phyloP scores from a whole-genome alignment of 2,329 filamentous ascomycete species.

The Juglanconis sp. region DNA sequence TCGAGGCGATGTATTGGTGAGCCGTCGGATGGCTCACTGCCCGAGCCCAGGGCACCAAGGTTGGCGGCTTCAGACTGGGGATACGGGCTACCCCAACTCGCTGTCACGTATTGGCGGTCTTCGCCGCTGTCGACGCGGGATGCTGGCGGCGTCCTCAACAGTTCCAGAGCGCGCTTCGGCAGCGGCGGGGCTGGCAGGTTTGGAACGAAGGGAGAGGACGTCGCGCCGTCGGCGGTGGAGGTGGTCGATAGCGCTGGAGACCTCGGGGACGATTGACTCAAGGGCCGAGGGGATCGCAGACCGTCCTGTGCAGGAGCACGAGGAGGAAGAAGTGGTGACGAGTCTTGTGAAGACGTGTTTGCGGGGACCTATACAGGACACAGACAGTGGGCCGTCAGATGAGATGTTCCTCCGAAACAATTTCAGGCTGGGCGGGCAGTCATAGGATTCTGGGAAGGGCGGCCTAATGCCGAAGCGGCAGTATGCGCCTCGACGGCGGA shows the following conservation, averaged over 20 bases:
- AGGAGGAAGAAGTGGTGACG: constrained; percentile 51
- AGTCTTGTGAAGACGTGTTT: constrained; percentile 56
- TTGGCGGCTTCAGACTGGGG: constrained; percentile 57
- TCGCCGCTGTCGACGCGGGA: constrained; percentile 28
- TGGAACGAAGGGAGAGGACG: constrained; percentile 56
- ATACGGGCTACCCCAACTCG: constrained; percentile 92
- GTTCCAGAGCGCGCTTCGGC: constrained; percentile 51
- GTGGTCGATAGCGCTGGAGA: constrained; percentile 61
- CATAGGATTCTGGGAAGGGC: not conserved
- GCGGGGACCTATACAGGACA: constrained; percentile 31
- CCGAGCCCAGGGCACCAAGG: constrained; percentile 49
- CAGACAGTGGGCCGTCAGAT: constrained; percentile 18
- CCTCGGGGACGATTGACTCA: constrained; percentile 35
- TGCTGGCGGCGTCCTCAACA: constrained; percentile 53
- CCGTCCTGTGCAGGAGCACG: constrained; percentile 61
- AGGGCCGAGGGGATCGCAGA: constrained; percentile 35
- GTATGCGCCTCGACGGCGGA: constrained; percentile 1
- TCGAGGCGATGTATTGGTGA: constrained; percentile 59
- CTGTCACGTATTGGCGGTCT: constrained; percentile 57
- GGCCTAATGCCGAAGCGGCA: not conserved
- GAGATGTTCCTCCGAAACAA: not conserved
- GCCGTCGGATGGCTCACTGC: constrained; percentile 59
- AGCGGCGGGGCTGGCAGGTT: constrained; percentile 57
- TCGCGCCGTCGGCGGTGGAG: constrained; percentile 58
- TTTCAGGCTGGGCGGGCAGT: not conserved